phyloP scores from a whole-genome alignment of 306 rosid species.

The Hippophae tibetana region DNA sequence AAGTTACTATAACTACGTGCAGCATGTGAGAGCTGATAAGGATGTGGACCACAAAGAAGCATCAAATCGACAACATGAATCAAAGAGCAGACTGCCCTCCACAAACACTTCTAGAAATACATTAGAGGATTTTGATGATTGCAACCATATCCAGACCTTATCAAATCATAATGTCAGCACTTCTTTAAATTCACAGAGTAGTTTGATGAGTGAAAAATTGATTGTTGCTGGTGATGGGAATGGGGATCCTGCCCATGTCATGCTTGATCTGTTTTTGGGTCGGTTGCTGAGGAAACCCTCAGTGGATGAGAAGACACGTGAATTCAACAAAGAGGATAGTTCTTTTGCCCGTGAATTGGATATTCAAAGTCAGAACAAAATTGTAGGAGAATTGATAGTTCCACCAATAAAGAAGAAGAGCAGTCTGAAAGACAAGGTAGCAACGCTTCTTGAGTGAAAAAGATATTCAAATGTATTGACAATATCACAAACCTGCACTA shows the following conservation, averaged over 20 bases:
- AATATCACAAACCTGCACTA: background rate
- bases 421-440: conserved; percentile 61
- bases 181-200: conserved; percentile 20
- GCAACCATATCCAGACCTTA: conserved; percentile 19
- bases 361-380: conserved; percentile 24
- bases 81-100: conserved; percentile 14
- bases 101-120: conserved; percentile 16
- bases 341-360: conserved; percentile 24
- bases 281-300: conserved; percentile 51
- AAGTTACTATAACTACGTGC: conserved; percentile 16
- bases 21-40: conserved; percentile 51
- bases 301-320: conserved; percentile 29
- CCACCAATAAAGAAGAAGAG: conserved; percentile 44
- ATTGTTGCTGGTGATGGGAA: conserved; percentile 18
- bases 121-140: conserved; percentile 22
- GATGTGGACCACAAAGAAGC: conserved; percentile 19
- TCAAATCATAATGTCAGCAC: conserved; percentile 15
- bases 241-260: conserved; percentile 67
- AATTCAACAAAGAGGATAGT: conserved; percentile 19
- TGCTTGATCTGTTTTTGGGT: conserved; percentile 73
- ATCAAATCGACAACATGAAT: conserved; percentile 22
- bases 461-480: conserved; percentile 11
- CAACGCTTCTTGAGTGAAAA: conserved; percentile 44
- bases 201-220: conserved; percentile 22
- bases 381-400: conserved; percentile 28